Percentiles rank a stretch among this genome's conserved stretches.
phyloP scores from a whole-genome alignment of 2,329 filamentous ascomycete species.

The Alternaria arbusti region DNA sequence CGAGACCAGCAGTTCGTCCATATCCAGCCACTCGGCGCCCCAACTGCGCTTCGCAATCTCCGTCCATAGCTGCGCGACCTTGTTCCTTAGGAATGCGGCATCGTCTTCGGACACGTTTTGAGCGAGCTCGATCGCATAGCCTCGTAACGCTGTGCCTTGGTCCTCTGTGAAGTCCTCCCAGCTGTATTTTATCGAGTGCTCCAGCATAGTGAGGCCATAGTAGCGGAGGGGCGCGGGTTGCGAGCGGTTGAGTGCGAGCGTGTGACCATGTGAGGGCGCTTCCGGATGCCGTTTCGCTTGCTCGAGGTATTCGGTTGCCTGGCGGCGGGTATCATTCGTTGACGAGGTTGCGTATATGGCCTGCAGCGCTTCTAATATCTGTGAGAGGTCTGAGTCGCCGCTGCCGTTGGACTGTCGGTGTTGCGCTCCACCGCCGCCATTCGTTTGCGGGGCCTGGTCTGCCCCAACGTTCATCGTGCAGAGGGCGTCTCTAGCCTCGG shows the following conservation, averaged over 20 bases:
- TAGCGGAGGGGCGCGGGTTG: constrained; percentile 86
- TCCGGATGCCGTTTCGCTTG: constrained; percentile 78
- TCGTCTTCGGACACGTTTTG: constrained; percentile 74
- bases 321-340: constrained; percentile 77
- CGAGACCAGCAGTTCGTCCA: constrained; percentile 83
- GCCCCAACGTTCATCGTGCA: constrained; percentile 41
- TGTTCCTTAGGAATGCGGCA: constrained; percentile 85
- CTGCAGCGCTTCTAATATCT: constrained; percentile 83
- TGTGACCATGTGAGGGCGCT: constrained; percentile 84
- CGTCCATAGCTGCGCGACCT: constrained; percentile 92
- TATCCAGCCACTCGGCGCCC: constrained; percentile 91
- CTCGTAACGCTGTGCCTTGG: constrained; percentile 72
- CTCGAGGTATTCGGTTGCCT: constrained; percentile 87
- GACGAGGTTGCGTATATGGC: constrained; percentile 85
- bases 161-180: constrained; percentile 76
- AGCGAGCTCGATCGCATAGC: constrained; percentile 81
- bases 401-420: constrained; percentile 28
- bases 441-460: constrained; percentile 33
- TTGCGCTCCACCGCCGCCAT: constrained; percentile 15
- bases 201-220: constrained; percentile 90
- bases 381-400: constrained; percentile 56
- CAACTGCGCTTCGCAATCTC: constrained; percentile 93
- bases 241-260: constrained; percentile 74
- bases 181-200: constrained; percentile 85
- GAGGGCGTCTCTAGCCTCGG: constrained; percentile 18